Base-by-base conservation (phyloP, 2,329 filamentous ascomycete species). In the Mariannaea sp. region DNA sequence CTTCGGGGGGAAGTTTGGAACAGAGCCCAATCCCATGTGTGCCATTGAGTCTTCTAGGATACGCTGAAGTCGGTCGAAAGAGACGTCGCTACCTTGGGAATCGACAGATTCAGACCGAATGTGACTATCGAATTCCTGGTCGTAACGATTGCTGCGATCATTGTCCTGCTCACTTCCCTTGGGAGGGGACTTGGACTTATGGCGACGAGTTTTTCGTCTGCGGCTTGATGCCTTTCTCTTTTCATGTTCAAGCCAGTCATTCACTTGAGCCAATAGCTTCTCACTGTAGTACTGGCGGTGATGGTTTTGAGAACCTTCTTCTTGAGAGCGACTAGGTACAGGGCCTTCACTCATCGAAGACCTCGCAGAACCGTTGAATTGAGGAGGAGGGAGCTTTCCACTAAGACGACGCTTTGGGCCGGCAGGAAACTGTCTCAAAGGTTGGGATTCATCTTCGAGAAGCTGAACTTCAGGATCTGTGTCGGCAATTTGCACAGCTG, bases 201-300 rank as follows among this genome's bases (percentile, higher is more conserved):
- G 76, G 56, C 71, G 56, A 27, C 60, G 75, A 30, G 66, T 68
- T 55, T 65, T 77, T 2, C 48, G 55, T 61, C 67, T 79, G 66
- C 80, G 84, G 44, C 79, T 78, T 8, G 78, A 72, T 32, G 81
- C 80, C 62, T 85, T 84, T 26, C 78, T 74, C 67, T 87, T 88
- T 73, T 97, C 92, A 43, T 87, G 83, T 62, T 92, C 85, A 32
- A 97, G 75, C 93, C 93, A 97, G 60, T 90, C 85, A 20, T 83
- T 80, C 12, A 97, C 85, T 67, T 95, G 90, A 16, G 85, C 80
- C 22, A 94, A 73, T 7, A 95, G 72, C 58, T 79, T 82, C 61
- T 85, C 77, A 46, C 77, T 77, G 43, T 76, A 71, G 49, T 77
- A 74, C 48, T 71, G 70, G 24, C 70, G 69, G 14, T 66, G 68